phyloP scores from a whole-genome alignment of 177 flowering plant genomes.

The Vitis hybrid region DNA sequence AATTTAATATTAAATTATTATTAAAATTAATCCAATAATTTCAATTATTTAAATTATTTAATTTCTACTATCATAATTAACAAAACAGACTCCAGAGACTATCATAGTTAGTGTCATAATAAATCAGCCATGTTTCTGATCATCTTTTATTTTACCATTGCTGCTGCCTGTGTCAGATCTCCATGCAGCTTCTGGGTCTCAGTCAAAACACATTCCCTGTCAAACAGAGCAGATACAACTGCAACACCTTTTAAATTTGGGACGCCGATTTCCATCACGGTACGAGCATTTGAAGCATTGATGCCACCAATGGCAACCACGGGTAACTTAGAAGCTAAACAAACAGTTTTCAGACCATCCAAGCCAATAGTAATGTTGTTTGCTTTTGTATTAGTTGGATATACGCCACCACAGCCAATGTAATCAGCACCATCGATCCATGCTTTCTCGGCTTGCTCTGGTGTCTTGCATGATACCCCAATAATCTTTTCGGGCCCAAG shows the following conservation, averaged over 20 bases:
- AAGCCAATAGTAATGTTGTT: constrained; percentile 78
- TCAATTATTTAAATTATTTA: too few species aligned
- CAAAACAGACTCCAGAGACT: too few species aligned
- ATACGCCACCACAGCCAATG: constrained; percentile 91
- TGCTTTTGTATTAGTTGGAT: constrained; percentile 76
- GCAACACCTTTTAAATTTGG: constrained; percentile 82
- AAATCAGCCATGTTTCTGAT: background rate
- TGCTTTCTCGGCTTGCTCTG: constrained; percentile 79
- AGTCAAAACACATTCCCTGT: constrained; percentile 50
- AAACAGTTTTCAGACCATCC: constrained; percentile 66
- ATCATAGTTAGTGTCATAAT: too few species aligned
- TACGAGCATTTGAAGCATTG: constrained; percentile 49
- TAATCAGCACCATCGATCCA: constrained; percentile 93
- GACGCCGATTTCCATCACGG: constrained; percentile 58
- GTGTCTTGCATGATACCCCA: constrained; percentile 95
- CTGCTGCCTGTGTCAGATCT: constrained; percentile 29
- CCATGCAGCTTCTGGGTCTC: constrained; percentile 54
- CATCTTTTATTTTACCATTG: constrained; percentile 3
- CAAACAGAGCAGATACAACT: constrained; percentile 89
- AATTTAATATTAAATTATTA: too few species aligned
- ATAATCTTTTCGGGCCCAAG: constrained; percentile 90
- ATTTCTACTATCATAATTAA: too few species aligned
- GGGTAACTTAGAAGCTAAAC: constrained; percentile 73
- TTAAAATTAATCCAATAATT: too few species aligned
- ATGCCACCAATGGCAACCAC: constrained; percentile 99